phyloP scores from a whole-genome alignment of 345 rosid species.

The Eucalyptus cladocalyx region DNA sequence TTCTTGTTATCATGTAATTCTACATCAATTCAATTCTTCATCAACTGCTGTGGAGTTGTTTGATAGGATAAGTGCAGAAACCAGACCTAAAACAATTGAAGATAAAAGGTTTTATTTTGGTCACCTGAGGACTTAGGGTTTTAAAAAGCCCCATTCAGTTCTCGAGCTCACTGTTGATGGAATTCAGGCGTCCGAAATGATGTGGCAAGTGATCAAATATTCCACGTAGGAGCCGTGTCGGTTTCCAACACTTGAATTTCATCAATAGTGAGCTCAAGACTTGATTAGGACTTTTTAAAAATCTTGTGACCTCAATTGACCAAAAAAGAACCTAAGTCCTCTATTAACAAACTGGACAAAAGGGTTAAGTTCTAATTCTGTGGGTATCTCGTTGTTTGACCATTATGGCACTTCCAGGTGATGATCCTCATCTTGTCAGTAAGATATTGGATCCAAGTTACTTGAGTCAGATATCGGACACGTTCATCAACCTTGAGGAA shows the following conservation, averaged over 20 bases:
- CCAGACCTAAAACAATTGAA: neutral
- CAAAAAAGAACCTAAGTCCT: neutral
- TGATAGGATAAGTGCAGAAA: neutral
- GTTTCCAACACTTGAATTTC: neutral
- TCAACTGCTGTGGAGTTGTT: neutral
- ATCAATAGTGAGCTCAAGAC: fast-evolving
- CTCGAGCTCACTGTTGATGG: neutral
- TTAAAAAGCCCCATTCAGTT: neutral
- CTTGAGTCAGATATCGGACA: conserved; percentile 43
- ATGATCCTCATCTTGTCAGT: conserved; percentile 54
- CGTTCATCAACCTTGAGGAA: conserved; percentile 42
- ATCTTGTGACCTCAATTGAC: neutral
- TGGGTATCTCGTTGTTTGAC: neutral
- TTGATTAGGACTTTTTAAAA: neutral
- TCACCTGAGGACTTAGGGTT: neutral
- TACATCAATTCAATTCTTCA: neutral
- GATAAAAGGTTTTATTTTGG: neutral
- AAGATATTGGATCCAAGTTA: conserved; percentile 70
- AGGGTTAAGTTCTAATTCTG: neutral
- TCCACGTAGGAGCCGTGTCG: neutral
- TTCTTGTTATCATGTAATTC: neutral
- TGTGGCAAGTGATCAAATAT: fast-evolving
- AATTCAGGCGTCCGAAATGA: neutral
- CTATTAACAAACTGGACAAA: neutral
- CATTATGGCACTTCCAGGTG: conserved; percentile 25